Evolutionary conservation across 768 basidiomycete genomes (phyloP), one percentile per base, ranked within the genome.

Genomic region (Boletus patriciae): DNA sequence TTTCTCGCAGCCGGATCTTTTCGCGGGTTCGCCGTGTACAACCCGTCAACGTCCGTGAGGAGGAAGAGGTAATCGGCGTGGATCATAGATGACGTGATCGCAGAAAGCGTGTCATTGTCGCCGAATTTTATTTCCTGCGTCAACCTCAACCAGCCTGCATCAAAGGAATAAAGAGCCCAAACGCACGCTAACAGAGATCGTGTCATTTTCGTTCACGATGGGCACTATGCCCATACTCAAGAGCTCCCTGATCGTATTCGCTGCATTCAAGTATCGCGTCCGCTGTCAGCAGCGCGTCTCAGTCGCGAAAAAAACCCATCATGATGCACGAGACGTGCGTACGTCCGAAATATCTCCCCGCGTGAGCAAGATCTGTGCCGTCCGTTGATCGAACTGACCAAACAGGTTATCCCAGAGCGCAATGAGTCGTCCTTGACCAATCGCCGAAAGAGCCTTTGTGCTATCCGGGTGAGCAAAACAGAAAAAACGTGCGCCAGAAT

Each of bases 121-220:
- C 97, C 97, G 63, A 99, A 99, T 90, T 94, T 96, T 60, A 99
- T 98, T 88, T 99, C 97, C 93, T 95, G 66, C 9, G 10, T 19
- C 19, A n/a, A 34, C 12, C 33, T 66, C 50, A 58, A 36, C 53
- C 43, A 44, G 10, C 16, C 25, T 50, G 27, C 44, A 44, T 12
- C 16, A 19, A n/a, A 34, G 11, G 6, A 4, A 19, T 3, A 15
- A 34, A 15, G 4, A 49, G 21, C 19, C 33, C 25, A 29, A 8
- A 83, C 91, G 70, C 69, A 96, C 94, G 75, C 93, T 94, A 56
- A 99, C 97, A 23, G 95, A 96, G 36, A 99, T 86, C 0, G 97
- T 98, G 70, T 99, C 97, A 65, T 99, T 99, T 73, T 99, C 97
- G 72, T 99, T 99, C 52, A 99, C 94, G 60, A 99, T 98, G 3